Percentiles rank a stretch among this genome's conserved stretches.
These are phyloP conservation scores for Albizia julibrissin DNA, from an alignment of 306 rosid species.

Conservation along the genomic window DNA sequence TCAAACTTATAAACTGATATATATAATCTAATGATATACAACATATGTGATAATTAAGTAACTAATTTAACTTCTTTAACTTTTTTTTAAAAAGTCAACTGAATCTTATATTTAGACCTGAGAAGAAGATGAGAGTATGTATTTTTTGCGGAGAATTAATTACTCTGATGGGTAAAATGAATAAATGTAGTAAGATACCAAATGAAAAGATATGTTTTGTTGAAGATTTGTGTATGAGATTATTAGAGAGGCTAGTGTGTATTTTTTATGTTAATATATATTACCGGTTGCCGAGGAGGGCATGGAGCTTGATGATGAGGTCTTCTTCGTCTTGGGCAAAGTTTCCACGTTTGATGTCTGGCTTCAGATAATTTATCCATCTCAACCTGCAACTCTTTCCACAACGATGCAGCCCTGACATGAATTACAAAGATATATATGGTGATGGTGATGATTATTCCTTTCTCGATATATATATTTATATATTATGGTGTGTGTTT, in stretches of 20 bases:
- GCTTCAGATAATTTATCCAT: slow-evolving; percentile 74
- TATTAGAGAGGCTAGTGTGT: background rate
- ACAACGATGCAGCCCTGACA: slow-evolving; percentile 65
- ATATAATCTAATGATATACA: no score
- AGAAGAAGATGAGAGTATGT: no score
- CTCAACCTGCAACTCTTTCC: slow-evolving; percentile 81
- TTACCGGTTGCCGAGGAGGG: slow-evolving; percentile 82
- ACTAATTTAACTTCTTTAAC: no score
- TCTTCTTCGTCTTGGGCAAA: slow-evolving; percentile 81
- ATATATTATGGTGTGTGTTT: background rate
- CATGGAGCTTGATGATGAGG: slow-evolving; percentile 75
- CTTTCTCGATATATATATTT: background rate
- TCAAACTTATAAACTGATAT: no score
- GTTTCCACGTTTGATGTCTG: slow-evolving; percentile 71
- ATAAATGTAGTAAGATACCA: background rate
- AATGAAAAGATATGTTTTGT: background rate
- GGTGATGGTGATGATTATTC: background rate
- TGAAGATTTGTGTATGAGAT: background rate
- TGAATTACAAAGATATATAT: background rate
- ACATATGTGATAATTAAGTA: no score
- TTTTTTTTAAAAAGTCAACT: no score
- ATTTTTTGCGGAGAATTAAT: background rate
- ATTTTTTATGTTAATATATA: background rate
- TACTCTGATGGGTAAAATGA: background rate
- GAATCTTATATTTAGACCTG: no score